Conservation (phyloP, 176 grass and related monocot species). For the Oropetium thomaeum region DNA sequence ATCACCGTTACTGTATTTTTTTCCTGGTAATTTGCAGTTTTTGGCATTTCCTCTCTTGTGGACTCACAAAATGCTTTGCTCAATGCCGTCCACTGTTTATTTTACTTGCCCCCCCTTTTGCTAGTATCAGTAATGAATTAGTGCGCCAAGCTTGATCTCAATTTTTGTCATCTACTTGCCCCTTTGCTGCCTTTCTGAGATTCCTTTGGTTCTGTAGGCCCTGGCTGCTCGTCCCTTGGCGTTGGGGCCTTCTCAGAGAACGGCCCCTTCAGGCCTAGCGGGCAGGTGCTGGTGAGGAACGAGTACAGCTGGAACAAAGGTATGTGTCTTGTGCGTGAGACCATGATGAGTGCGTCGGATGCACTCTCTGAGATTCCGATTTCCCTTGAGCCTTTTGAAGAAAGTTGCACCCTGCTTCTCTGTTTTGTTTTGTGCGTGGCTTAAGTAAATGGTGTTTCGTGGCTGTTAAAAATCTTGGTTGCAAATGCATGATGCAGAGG, state of each 20-base stretch:
- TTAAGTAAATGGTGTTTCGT: background rate
- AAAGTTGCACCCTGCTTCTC: conserved; percentile 19
- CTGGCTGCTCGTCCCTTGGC: conserved; percentile 97
- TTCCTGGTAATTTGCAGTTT: background rate
- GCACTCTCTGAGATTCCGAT: conserved; percentile 11
- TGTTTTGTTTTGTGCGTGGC: conserved; percentile 9
- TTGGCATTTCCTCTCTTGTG: background rate
- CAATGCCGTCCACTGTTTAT: background rate
- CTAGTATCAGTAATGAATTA: too few species aligned
- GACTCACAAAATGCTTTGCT: background rate
- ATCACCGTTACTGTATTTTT: background rate
- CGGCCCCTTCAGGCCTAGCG: conserved; percentile 92
- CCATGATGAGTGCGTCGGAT: conserved; percentile 37
- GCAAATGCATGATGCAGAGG: too few species aligned
- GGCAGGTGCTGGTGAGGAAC: conserved; percentile 68
- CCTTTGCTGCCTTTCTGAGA: conserved; percentile 1
- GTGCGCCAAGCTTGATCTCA: background rate
- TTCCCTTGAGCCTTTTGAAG: conserved; percentile 35
- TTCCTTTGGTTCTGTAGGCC: conserved; percentile 48
- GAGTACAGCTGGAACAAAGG: conserved; percentile 99
- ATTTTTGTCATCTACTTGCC: conserved; percentile 5
- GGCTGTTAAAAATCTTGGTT: too few species aligned
- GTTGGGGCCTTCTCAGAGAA: conserved; percentile 99
- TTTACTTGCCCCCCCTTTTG: too few species aligned
- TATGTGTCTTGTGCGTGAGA: conserved; percentile 25